Conservation (phyloP, 2,329 filamentous ascomycete species). For the Thermoascus crustaceus region DNA sequence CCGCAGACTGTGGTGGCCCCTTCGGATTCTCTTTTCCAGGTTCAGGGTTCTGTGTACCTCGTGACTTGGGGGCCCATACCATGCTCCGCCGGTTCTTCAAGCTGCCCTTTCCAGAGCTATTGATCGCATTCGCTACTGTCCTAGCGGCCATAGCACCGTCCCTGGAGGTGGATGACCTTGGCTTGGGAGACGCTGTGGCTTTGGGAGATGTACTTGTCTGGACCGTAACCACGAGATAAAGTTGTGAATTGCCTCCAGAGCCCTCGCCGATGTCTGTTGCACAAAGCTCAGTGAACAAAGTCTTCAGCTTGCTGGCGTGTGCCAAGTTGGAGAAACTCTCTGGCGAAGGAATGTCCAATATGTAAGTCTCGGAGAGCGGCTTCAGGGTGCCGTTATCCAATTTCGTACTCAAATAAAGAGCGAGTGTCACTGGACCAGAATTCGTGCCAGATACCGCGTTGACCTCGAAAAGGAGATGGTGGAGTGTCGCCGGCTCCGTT, state of each 20-base stretch:
- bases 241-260: constrained; percentile 55
- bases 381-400: constrained; percentile 53
- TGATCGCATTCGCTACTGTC: constrained; percentile 16
- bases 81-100: constrained; percentile 36
- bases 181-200: constrained; percentile 14
- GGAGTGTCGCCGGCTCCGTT: constrained; percentile 58
- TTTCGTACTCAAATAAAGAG: constrained; percentile 70
- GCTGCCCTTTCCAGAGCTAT: constrained; percentile 28
- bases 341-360: constrained; percentile 66
- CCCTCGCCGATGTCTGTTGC: constrained; percentile 63
- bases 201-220: constrained; percentile 49
- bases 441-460: constrained; percentile 72
- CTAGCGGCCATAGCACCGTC: constrained; percentile 24
- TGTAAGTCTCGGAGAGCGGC: constrained; percentile 74
- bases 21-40: constrained; percentile 20
- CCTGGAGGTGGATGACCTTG: constrained; percentile 26
- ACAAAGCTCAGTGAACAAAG: constrained; percentile 79
- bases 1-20: constrained; percentile 24
- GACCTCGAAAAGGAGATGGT: constrained; percentile 80
- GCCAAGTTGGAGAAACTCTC: constrained; percentile 60
- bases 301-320: constrained; percentile 63
- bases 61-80: constrained; percentile 35
- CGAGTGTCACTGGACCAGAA: constrained; percentile 65
- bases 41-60: constrained; percentile 22
- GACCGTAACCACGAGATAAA: constrained; percentile 79